phyloP scores from a whole-genome alignment of 2,329 filamentous ascomycete species.

The Fusarium chuoi region DNA sequence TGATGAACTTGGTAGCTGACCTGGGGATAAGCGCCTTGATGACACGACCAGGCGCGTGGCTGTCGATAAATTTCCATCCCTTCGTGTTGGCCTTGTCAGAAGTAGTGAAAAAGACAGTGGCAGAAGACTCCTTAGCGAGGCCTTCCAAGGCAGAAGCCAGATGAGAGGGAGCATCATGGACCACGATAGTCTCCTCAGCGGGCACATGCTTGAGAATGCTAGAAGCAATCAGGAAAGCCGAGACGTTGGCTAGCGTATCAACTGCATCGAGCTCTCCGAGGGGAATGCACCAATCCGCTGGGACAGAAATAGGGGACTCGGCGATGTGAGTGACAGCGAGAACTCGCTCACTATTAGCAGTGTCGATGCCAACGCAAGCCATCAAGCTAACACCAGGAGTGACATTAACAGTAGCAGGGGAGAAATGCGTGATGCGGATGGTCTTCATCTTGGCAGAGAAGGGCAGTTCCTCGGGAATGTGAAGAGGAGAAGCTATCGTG shows the following conservation, averaged over 20 bases:
- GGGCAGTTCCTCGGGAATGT: rapidly evolving
- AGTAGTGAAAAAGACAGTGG: rapidly evolving
- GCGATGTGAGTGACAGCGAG: neutral
- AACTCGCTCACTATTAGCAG: rapidly evolving
- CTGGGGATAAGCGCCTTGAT: rapidly evolving
- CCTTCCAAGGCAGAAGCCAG: neutral
- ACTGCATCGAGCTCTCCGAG: neutral
- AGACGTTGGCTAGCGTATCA: neutral
- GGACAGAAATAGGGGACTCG: neutral
- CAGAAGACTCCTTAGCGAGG: rapidly evolving
- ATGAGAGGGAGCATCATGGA: rapidly evolving
- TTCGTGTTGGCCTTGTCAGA: rapidly evolving
- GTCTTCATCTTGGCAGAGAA: neutral
- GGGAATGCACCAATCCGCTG: neutral
- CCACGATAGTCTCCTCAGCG: rapidly evolving
- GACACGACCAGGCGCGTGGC: neutral
- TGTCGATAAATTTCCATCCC: neutral
- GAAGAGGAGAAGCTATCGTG: neutral
- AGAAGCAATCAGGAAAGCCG: neutral
- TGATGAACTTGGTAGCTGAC: neutral
- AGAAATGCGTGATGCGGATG: neutral
- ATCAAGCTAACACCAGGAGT: rapidly evolving
- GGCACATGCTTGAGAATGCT: rapidly evolving
- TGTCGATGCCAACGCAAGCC: neutral
- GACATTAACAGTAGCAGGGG: neutral